Base-by-base conservation (phyloP, 164 flowering plant species). In the Santalum album region DNA sequence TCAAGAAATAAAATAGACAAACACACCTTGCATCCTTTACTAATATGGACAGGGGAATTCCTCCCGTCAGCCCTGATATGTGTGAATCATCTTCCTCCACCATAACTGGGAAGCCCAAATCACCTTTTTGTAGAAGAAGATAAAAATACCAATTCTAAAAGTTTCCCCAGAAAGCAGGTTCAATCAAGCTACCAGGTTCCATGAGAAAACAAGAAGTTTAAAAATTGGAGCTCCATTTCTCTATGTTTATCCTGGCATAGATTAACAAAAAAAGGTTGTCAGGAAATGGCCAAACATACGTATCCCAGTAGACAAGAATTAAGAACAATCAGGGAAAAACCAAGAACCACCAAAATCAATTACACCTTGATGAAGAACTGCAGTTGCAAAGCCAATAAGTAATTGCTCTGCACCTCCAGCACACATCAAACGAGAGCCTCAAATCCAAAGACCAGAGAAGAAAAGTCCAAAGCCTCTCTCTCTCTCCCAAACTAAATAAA, bases 11-110 rank as follows among this genome's bases (percentile, higher is more conserved):
- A 43, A 10, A 20, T 47, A n/a, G 22, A 36, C 53, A 53, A 39
- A 14, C 5, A 16, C 68, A 77, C 85, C 80, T 80, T 54, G 60
- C 63, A 73, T 77, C 65, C 53, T 62, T 75, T 55, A 73, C 68
- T 59, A 77, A 71, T 61, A 73, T 64, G 25, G 25, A 51, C 9
- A 69, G 34, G 1, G 76, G 73, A 15, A 35, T 57, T 61, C 60
- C 69, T 52, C 26, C 65, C 57, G 29, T 63, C 3, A 27, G 27
- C 25, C 15, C 27, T 1, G 66, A 17, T 17, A 61, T 34, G 51
- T 42, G 44, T 26, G 54, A 6, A 52, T 54, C 61, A 57, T 45
- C 62, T 63, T 67, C 71, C 22, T 60, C 70, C 11, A 59, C 59
- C 78, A 73, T 62, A 7, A 45, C 16, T 22, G 14, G 25, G 14